Percentiles rank a stretch among this genome's conserved stretches.
These are phyloP conservation scores for Mallotus repandus DNA, from an alignment of 441 rosid genomes.

Conservation along the genomic window DNA sequence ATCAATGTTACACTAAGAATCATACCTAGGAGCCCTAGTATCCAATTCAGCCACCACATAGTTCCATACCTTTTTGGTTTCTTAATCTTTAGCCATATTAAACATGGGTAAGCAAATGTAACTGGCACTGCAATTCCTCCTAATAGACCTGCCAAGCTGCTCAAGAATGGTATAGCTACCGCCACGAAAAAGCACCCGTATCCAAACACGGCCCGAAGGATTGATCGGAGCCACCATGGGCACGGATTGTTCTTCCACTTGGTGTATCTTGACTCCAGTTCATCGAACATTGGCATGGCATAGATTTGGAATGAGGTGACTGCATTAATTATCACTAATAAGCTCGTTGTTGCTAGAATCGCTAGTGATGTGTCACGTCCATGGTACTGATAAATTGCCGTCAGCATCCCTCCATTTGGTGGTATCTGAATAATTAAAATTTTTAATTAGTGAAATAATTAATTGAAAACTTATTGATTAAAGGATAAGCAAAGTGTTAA, in stretches of 20 bases:
- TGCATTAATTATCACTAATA: slow-evolving; percentile 44
- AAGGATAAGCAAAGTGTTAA: too few relatives aligned
- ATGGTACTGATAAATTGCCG: slow-evolving; percentile 29
- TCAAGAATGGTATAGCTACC: slow-evolving; percentile 49
- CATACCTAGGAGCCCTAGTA: neutral
- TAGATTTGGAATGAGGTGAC: slow-evolving; percentile 54
- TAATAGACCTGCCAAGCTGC: slow-evolving; percentile 39
- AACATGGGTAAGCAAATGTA: slow-evolving; percentile 50
- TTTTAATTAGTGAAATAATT: too few relatives aligned
- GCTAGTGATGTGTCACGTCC: neutral
- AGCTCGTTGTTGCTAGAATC: slow-evolving; percentile 36
- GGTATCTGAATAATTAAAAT: slow-evolving; percentile 29
- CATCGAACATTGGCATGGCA: slow-evolving; percentile 55
- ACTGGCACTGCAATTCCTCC: slow-evolving; percentile 48
- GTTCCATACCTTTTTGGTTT: slow-evolving; percentile 32
- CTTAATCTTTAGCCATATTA: slow-evolving; percentile 51
- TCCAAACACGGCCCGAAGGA: slow-evolving; percentile 38
- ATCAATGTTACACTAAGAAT: too few relatives aligned
- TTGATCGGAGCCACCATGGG: slow-evolving; percentile 44
- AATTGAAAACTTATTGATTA: too few relatives aligned
- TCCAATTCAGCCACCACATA: slow-evolving; percentile 38
- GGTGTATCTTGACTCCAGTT: slow-evolving; percentile 44
- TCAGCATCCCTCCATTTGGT: slow-evolving; percentile 36
- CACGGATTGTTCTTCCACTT: slow-evolving; percentile 38
- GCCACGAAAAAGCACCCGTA: slow-evolving; percentile 40